Base-by-base conservation (phyloP, 768 basidiomycete species). In the Thelephora aurantiotincta region DNA sequence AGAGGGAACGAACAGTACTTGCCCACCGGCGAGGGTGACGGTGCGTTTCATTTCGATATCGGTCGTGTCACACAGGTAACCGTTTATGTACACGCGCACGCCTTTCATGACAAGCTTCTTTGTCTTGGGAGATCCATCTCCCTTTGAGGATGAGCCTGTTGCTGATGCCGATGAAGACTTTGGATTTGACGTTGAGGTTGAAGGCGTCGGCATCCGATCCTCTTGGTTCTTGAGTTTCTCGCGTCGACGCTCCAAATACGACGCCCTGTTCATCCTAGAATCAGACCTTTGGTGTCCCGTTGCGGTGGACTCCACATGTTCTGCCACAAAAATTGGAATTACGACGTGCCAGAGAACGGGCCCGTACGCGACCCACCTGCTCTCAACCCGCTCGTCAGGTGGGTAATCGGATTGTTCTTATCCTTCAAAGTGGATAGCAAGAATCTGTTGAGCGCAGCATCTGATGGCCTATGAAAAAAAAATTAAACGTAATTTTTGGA, bases 21-120 rank as follows among this genome's bases (percentile, higher is more conserved):
- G 65, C 2, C 86, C 88, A 1, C 88, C 89, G 42, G 77, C 80
- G 37, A 71, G 64, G n/a, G 66, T 58, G 7, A 90, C 68, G 12
- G 80, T 64, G 53, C 74, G 67, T 63, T 78, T 88, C 68, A 91
- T 77, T 62, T 90, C 85, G 44, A 82, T 73, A 57, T 88, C 85
- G 1, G 85, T 90, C 18, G 82, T 85, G 38, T 72, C 70, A 26
- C 68, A 68, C 49, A 86, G 65, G 56, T 77, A 85, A 0, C 83
- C 87, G 54, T 78, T 70, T 56, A 85, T 79, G 52, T 84, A 84
- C n/a, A 78, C 66, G 45, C 70, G 69, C 43, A 76, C 71, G 53
- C 73, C 55, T 66, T 50, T 57, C 58, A 63, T 71, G 55, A 56
- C 44, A 16, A 23, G 70, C 53, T 52, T 65, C 61, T 4, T 42